Percentiles rank a stretch among this genome's conserved stretches.
phyloP scores from a whole-genome alignment of 2,329 filamentous ascomycete genomes.

The Mycosphaerelloides madeirae region DNA sequence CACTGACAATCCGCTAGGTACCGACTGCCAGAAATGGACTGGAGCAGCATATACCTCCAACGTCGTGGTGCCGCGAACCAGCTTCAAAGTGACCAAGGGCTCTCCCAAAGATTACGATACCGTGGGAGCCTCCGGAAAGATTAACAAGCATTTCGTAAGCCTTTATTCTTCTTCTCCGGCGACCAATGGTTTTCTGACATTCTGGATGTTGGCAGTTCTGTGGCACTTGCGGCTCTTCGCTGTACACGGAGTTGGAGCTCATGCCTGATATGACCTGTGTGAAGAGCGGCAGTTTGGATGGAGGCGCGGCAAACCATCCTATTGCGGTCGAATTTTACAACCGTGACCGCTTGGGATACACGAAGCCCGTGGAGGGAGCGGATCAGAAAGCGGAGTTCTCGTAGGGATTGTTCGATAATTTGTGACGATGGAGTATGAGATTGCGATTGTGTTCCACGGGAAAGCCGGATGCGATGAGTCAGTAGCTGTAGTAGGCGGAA shows the following conservation, averaged over 20 bases:
- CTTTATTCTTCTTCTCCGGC: not conserved
- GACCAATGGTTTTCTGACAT: not conserved
- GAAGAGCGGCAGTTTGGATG: slow-evolving; percentile 51
- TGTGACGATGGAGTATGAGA: no score
- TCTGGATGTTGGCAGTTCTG: slow-evolving; percentile 41
- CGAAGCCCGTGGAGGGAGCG: slow-evolving; percentile 41
- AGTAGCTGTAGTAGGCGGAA: no score
- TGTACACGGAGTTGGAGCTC: slow-evolving; percentile 51
- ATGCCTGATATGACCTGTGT: slow-evolving; percentile 49
- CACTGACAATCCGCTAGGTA: slow-evolving; percentile 21
- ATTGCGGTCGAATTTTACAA: slow-evolving; percentile 52
- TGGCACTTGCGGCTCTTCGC: slow-evolving; percentile 46
- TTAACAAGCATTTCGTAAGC: slow-evolving; percentile 47
- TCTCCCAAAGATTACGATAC: slow-evolving; percentile 46
- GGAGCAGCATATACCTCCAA: slow-evolving; percentile 55
- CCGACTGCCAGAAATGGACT: slow-evolving; percentile 53
- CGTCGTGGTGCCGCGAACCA: slow-evolving; percentile 44
- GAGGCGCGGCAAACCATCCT: slow-evolving; percentile 42
- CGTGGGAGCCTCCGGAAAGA: slow-evolving; percentile 48
- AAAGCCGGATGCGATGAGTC: no score
- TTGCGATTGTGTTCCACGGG: no score
- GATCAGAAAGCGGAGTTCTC: slow-evolving; percentile 43
- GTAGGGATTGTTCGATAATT: not conserved
- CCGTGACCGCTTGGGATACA: slow-evolving; percentile 47
- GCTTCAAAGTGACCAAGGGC: slow-evolving; percentile 50